These are phyloP conservation scores for Tuber brumale DNA, from an alignment of 495 filamentous ascomycete species.

Conservation along the genomic window DNA sequence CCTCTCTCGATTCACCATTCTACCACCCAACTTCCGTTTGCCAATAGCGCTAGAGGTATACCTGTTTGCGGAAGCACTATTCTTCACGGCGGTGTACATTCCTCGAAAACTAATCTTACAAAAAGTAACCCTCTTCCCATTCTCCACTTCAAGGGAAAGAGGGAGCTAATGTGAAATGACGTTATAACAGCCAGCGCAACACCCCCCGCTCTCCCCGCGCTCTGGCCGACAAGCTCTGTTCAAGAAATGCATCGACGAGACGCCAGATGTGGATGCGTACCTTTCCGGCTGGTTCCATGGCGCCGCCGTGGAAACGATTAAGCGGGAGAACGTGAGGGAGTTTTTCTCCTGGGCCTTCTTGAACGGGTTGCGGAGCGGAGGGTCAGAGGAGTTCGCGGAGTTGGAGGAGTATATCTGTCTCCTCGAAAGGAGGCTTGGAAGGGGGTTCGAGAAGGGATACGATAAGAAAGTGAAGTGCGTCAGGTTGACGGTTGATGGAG, in stretches of 20 bases:
- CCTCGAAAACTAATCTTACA: conserved; percentile 41
- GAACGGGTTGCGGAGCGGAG: conserved; percentile 39
- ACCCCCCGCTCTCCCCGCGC: conserved; percentile 49
- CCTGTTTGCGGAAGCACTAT: conserved; percentile 48
- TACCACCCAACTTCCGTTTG: conserved; percentile 27
- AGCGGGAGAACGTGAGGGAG: conserved; percentile 58
- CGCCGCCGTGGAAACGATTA: conserved; percentile 54
- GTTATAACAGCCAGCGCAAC: conserved; percentile 44
- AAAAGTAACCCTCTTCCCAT: neutral
- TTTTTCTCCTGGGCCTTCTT: conserved; percentile 62
- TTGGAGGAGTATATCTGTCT: conserved; percentile 52
- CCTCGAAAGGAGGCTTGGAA: conserved; percentile 49
- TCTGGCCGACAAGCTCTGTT: conserved; percentile 50
- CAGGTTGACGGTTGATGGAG: conserved; percentile 58
- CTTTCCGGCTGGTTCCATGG: conserved; percentile 59
- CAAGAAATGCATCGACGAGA: conserved; percentile 49
- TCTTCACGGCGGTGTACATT: conserved; percentile 52
- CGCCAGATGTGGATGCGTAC: conserved; percentile 53
- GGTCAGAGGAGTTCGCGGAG: conserved; percentile 49
- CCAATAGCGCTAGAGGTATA: conserved; percentile 41
- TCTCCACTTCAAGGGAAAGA: neutral
- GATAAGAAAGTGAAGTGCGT: conserved; percentile 50
- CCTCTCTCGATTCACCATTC: conserved; percentile 41
- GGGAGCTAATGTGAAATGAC: neutral
- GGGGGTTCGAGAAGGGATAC: conserved; percentile 48